Conservation (phyloP, 306 rosid genomes). For the Lathyrus aphaca region DNA sequence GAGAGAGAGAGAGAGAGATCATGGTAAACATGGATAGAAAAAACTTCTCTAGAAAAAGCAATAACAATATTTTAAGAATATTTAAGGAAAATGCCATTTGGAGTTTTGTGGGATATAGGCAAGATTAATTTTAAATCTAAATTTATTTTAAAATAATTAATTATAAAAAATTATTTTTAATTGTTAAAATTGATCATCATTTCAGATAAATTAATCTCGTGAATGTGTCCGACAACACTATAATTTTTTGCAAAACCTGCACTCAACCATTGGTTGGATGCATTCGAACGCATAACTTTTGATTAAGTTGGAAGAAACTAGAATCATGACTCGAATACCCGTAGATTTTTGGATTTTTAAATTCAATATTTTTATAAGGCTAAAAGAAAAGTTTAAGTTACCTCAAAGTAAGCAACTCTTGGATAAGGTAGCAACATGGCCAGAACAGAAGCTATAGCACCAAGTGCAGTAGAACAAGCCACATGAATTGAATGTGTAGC, state of each 20-base stretch:
- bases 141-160: too few species aligned
- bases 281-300: too few species aligned
- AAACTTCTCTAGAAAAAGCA: neutral
- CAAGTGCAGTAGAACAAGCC: slow-evolving; percentile 61
- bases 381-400: slow-evolving; percentile 9
- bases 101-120: too few species aligned
- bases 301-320: neutral
- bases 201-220: too few species aligned
- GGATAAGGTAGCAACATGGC: slow-evolving; percentile 76
- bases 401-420: slow-evolving; percentile 56
- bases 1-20: neutral
- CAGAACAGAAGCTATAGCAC: slow-evolving; percentile 71
- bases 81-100: neutral
- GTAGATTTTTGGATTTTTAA: neutral
- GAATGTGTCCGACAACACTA: neutral
- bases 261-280: too few species aligned
- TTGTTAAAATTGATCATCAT: too few species aligned
- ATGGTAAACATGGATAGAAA: neutral
- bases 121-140: too few species aligned
- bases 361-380: neutral
- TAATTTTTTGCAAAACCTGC: too few species aligned
- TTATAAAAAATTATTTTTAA: too few species aligned
- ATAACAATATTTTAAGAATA: neutral
- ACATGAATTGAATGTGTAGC: slow-evolving; percentile 56
- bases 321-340: neutral